Percentiles rank a stretch among this genome's conserved stretches.
Evolutionary conservation across 2,329 filamentous ascomycete species (phyloP).

Genomic region (Coniochaeta hoffmannii): DNA sequence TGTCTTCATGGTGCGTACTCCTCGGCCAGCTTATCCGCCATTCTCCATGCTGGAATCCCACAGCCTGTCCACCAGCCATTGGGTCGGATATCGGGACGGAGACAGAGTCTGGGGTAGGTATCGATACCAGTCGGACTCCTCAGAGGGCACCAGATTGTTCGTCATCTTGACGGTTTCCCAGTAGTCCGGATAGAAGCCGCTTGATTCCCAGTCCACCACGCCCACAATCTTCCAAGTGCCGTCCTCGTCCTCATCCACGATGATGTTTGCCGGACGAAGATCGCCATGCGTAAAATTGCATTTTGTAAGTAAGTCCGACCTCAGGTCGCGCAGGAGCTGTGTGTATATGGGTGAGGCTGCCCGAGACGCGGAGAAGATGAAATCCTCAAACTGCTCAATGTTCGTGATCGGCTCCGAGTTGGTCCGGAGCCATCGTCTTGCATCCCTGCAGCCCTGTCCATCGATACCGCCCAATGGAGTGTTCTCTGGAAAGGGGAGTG

Average conservation of each 20-base stretch:
- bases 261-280: background rate
- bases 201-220: background rate
- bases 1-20: too few species aligned
- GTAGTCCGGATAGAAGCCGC: background rate
- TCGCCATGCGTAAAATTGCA: conserved; percentile 8
- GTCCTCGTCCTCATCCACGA: background rate
- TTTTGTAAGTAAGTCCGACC: conserved; percentile 1
- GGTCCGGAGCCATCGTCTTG: background rate
- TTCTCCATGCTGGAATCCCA: background rate
- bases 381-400: background rate
- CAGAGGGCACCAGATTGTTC: background rate
- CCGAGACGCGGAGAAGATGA: conserved; percentile 6
- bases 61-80: background rate
- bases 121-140: background rate
- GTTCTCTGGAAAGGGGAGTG: conserved; percentile 6
- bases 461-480: conserved; percentile 6
- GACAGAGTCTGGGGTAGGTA: background rate
- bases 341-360: conserved; percentile 7
- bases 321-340: conserved; percentile 6
- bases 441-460: conserved; percentile 1
- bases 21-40: too few species aligned
- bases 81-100: conserved; percentile 1
- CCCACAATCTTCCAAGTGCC: background rate
- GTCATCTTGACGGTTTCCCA: background rate
- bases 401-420: background rate